Evolutionary conservation across 2,329 filamentous ascomycete species (phyloP).

Genomic region (Fulvia fulva): DNA sequence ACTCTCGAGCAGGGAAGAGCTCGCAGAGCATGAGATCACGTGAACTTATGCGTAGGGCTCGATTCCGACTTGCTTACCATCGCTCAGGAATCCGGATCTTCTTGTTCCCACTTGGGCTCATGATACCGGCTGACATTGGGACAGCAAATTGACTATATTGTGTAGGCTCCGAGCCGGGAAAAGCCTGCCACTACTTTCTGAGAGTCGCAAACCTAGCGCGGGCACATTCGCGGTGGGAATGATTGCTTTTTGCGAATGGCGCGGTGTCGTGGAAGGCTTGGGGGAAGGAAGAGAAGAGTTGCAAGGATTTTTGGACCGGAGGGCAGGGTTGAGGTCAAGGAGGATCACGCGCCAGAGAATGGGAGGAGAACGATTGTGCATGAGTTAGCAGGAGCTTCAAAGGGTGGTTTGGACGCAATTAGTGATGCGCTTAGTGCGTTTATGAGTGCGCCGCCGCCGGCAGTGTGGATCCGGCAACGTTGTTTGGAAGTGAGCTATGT

Average conservation of each 20-base stretch:
- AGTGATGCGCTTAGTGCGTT: constrained; percentile 9
- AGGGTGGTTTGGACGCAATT: constrained; percentile 8
- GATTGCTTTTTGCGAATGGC: constrained; percentile 39
- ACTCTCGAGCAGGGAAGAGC: not conserved
- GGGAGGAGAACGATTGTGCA: constrained; percentile 6
- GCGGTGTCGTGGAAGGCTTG: constrained; percentile 11
- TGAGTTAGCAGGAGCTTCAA: constrained; percentile 41
- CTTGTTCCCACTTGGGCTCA: not conserved
- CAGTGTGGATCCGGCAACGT: no score
- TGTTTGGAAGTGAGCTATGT: no score
- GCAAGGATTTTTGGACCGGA: constrained; percentile 4
- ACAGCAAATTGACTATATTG: constrained; percentile 15
- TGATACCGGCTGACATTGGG: not conserved
- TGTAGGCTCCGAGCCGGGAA: constrained; percentile 45
- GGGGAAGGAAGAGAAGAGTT: not conserved
- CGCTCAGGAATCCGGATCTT: not conserved
- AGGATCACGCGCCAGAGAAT: constrained; percentile 23
- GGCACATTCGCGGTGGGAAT: constrained; percentile 37
- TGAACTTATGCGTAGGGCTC: not conserved
- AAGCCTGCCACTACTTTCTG: constrained; percentile 39
- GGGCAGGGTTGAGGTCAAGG: not conserved
- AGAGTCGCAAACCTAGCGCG: constrained; percentile 31
- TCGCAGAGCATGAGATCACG: not conserved
- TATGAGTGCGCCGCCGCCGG: not conserved
- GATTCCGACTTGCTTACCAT: not conserved